Percentiles rank a stretch among this genome's conserved stretches.
Evolutionary conservation across 1,284 basidiomycete genomes (phyloP).

Genomic region (Blastosporella zonata): DNA sequence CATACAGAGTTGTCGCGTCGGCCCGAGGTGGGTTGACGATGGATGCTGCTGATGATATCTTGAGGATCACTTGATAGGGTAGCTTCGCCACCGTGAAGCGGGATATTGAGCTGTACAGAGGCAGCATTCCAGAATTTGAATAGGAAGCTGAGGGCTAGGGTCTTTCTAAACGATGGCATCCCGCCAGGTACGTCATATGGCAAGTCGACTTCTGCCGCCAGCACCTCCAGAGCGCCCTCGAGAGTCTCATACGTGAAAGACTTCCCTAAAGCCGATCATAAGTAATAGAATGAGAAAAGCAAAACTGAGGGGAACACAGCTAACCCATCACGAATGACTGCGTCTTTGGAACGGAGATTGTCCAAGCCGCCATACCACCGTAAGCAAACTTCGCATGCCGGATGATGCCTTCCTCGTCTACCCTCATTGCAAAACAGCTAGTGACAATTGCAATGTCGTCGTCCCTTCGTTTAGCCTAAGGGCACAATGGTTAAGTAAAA

Average conservation of each 20-base stretch:
- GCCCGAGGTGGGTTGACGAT: conserved; percentile 10
- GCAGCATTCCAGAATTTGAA: conserved; percentile 19
- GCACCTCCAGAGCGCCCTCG: conserved; percentile 10
- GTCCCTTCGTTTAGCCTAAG: conserved; percentile 15
- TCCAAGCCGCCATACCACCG: conserved; percentile 18
- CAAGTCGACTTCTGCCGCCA: conserved; percentile 16
- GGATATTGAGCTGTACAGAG: conserved; percentile 12
- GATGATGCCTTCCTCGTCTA: conserved; percentile 10
- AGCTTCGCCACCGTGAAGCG: conserved; percentile 2
- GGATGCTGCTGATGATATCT: conserved; percentile 12
- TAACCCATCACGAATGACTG: conserved; percentile 11
- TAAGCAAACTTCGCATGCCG: conserved; percentile 16
- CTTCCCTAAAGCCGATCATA: conserved; percentile 4
- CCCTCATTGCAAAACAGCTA: conserved; percentile 15
- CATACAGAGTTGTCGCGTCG: conserved; percentile 15
- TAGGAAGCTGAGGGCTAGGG: conserved; percentile 17
- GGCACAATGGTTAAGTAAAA: neutral
- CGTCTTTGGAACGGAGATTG: conserved; percentile 15
- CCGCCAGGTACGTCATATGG: conserved; percentile 17
- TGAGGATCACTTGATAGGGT: neutral
- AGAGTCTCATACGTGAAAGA: conserved; percentile 12
- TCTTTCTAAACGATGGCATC: conserved; percentile 18
- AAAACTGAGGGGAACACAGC: neutral
- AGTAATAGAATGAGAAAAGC: neutral
- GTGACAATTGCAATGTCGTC: conserved; percentile 18